A percentile compares a stretch with the other conserved stretches of the same genome.
Conservation (phyloP, 2,329 filamentous ascomycete species). For the Aphanocladium album region DNA sequence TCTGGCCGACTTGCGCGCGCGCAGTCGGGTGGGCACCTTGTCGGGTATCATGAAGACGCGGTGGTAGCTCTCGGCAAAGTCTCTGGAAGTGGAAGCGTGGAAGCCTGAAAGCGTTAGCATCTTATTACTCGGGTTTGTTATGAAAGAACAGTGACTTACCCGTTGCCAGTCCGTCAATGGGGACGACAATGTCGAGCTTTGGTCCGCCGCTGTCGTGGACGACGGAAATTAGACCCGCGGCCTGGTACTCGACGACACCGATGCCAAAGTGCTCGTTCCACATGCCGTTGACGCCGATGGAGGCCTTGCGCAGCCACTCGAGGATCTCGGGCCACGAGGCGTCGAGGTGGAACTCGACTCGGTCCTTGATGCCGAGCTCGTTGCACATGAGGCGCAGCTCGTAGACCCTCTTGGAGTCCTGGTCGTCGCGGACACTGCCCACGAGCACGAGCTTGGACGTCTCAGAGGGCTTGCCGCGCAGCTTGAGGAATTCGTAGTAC, state of each 20-base stretch:
- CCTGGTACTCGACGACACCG: conserved; percentile 96
- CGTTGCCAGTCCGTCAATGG: conserved; percentile 71
- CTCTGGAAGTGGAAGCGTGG: conserved; percentile 77
- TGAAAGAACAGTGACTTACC: conserved; percentile 43
- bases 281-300: conserved; percentile 93
- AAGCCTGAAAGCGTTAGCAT: neutral
- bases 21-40: conserved; percentile 65
- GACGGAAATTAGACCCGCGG: conserved; percentile 85
- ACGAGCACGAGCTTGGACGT: conserved; percentile 72
- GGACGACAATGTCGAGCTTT: conserved; percentile 85
- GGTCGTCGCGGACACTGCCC: conserved; percentile 83
- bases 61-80: conserved; percentile 78
- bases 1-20: conserved; percentile 72
- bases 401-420: conserved; percentile 79
- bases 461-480: conserved; percentile 42
- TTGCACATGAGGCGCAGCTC: conserved; percentile 80
- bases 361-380: conserved; percentile 77
- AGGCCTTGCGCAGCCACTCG: conserved; percentile 68
- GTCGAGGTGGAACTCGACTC: conserved; percentile 83
- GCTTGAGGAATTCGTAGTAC: conserved; percentile 70
- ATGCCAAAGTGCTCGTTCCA: conserved; percentile 99
- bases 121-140: conserved; percentile 16
- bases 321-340: conserved; percentile 85
- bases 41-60: conserved; percentile 69
- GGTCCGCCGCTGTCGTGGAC: conserved; percentile 93